These are phyloP conservation scores for Colletotrichum kahawae DNA, from an alignment of 2,329 filamentous ascomycete species.

Conservation along the genomic window DNA sequence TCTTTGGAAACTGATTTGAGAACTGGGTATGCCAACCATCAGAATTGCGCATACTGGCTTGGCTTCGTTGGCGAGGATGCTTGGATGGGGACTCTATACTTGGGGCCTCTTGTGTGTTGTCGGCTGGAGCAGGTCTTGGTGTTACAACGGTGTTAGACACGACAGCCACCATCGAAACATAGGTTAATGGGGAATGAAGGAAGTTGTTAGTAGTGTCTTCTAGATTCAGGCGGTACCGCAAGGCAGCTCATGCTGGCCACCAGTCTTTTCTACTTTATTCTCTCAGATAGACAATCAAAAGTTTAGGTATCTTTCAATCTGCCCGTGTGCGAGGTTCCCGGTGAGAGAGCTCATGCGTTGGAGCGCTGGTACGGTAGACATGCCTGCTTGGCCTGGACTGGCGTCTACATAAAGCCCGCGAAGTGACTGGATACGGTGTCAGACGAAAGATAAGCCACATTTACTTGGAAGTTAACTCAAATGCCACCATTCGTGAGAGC, in stretches of 20 bases:
- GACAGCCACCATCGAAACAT: background rate
- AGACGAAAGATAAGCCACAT: background rate
- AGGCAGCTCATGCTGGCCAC: background rate
- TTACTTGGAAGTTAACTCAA: background rate
- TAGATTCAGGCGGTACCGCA: background rate
- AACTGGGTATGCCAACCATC: background rate
- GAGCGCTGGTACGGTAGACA: background rate
- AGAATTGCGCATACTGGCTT: background rate
- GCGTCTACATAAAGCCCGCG: background rate
- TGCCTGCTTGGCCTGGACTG: background rate
- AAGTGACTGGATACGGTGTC: background rate
- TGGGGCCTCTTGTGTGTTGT: conserved; percentile 8
- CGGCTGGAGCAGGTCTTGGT: conserved; percentile 1
- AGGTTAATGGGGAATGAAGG: conserved; percentile 5
- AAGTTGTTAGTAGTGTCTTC: conserved; percentile 5
- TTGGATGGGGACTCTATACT: conserved; percentile 22
- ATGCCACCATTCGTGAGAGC: background rate
- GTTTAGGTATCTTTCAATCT: background rate
- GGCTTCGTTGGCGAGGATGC: conserved; percentile 8
- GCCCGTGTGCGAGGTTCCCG: background rate
- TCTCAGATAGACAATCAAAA: conserved; percentile 18
- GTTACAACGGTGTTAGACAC: background rate
- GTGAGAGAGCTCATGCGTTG: background rate
- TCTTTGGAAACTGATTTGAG: conserved; percentile 6
- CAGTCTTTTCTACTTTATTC: conserved; percentile 17